These are phyloP conservation scores for Leccinum disarticulatum DNA, from an alignment of 768 basidiomycete species.

Conservation along the genomic window DNA sequence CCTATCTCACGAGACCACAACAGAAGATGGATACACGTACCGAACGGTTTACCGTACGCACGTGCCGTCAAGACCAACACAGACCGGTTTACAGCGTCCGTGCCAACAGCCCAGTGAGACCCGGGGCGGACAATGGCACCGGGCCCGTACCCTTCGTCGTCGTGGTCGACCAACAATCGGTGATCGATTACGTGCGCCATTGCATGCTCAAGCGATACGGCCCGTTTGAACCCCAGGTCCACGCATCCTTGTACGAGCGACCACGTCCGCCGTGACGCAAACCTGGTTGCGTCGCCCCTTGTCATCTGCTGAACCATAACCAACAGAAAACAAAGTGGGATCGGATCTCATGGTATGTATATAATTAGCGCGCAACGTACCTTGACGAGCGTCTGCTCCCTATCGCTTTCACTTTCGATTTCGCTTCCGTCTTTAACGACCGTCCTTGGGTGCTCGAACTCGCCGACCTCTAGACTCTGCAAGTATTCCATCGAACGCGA, in stretches of 20 bases:
- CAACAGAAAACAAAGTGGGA: too few species aligned
- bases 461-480: not conserved
- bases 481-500: not conserved
- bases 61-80: conserved; percentile 8
- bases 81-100: not conserved
- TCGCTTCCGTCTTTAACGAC: conserved; percentile 7
- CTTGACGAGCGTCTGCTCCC: not conserved
- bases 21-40: conserved; percentile 1
- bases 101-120: not conserved
- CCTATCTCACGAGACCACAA: not conserved
- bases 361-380: conserved; percentile 3
- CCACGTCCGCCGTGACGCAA: not conserved
- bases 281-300: not conserved
- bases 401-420: too few species aligned
- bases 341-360: not conserved
- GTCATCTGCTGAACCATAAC: conserved; percentile 5
- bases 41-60: conserved; percentile 7
- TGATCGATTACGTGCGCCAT: conserved; percentile 3
- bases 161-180: not conserved
- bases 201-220: not conserved
- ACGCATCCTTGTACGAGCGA: conserved; percentile 7
- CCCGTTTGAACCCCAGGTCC: not conserved
- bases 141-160: not conserved
- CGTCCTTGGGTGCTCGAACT: not conserved
- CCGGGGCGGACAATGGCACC: conserved; percentile 3